Base-by-base conservation (phyloP, 2,329 filamentous ascomycete genomes). In the Xylariales sp. region DNA sequence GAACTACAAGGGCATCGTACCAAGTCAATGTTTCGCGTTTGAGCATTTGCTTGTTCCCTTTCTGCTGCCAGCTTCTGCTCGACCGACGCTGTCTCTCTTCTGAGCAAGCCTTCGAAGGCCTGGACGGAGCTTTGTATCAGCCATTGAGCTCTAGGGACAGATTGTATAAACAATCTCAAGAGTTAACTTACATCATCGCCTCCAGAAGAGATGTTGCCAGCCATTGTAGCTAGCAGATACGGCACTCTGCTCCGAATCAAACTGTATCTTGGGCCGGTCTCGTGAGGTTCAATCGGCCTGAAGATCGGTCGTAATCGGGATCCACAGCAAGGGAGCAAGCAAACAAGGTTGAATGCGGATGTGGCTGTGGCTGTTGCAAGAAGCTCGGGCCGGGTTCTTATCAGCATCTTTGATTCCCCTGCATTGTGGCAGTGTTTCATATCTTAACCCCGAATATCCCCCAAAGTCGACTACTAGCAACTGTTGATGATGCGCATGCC, bases 11-110 rank as follows among this genome's bases (percentile, higher is more conserved):
- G n/a, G n/a, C n/a, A n/a, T n/a, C n/a, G n/a, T 67, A 86, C 83
- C 66, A 88, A 63, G 60, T 86, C 80, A 27, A 70, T 72, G 42
- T 86, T 70, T 42, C 82, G 71, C 51, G 74, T 62, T 57, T 86
- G 80, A 15, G 80, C 75, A 58, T 78, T 46, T 3, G 46, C 47
- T 10, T 50, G 47, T n/a, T 52, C 48, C 19, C 48, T 45, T 38
- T 51, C 55, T 12, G 48, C 41, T 10, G 45, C 46, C n/a, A 51
- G 47, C 40, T 51, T 53, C 34, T 58, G 51, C 41, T 60, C 52
- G 45, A 60, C 38, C 3, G 53, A 53, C 14, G 49, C 50, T 12
- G 48, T 47, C 40, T 60, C 58, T 40, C 49, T 52, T 42, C 52
- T 55, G 21, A 60, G 50, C 37, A 59, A 41, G 40, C 50, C 47